Percentiles rank a stretch among this genome's conserved stretches.
These are phyloP conservation scores for Macrophomina tecta DNA, from an alignment of 2,329 filamentous ascomycete species.

Conservation along the genomic window DNA sequence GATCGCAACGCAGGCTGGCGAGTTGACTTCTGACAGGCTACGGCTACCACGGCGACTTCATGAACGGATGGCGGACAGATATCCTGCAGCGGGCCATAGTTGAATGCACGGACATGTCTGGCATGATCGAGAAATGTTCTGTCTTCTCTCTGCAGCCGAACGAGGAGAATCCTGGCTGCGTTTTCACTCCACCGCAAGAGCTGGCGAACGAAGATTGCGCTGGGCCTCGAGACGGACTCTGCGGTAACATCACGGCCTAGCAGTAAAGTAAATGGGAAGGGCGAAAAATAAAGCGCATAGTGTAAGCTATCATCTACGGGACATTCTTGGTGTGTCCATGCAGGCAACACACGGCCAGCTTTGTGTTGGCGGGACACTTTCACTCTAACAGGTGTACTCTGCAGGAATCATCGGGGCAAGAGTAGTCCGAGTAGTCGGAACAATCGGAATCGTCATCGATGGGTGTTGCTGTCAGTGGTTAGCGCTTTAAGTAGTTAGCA, in stretches of 20 bases:
- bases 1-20: background rate
- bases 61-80: constrained; percentile 71
- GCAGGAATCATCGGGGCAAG: background rate
- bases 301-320: background rate
- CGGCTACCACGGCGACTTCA: constrained; percentile 74
- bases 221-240: constrained; percentile 64
- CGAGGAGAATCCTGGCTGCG: constrained; percentile 63
- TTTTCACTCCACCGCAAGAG: constrained; percentile 62
- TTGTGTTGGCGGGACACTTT: background rate
- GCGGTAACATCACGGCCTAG: constrained; percentile 57
- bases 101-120: constrained; percentile 74
- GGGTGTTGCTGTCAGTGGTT: background rate
- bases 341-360: background rate
- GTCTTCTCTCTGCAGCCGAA: constrained; percentile 74
- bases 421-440: background rate
- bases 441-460: background rate
- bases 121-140: constrained; percentile 73
- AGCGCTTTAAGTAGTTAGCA: background rate
- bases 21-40: constrained; percentile 59
- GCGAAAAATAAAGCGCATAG: constrained; percentile 13
- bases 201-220: constrained; percentile 66
- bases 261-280: constrained; percentile 13
- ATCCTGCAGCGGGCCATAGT: constrained; percentile 71
- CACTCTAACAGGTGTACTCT: background rate
- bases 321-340: background rate